Conservation (phyloP, 441 rosid species). For the Populus hybrid region DNA sequence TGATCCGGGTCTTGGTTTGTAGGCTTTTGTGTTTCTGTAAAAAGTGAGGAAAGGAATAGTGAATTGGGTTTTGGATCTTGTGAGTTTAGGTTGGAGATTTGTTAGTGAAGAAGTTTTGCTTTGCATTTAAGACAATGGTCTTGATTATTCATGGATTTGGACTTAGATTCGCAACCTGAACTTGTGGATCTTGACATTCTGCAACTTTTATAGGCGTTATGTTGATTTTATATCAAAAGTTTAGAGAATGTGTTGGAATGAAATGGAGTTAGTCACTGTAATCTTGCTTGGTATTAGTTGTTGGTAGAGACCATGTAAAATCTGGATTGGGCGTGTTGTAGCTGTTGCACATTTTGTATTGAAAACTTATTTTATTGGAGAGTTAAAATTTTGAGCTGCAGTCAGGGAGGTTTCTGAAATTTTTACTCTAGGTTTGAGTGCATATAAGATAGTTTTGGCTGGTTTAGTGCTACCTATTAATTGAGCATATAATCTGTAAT, state of each 20-base stretch:
- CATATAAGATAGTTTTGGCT: background rate
- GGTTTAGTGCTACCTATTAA: background rate
- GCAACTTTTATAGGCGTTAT: background rate
- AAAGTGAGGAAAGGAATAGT: background rate
- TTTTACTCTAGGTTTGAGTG: background rate
- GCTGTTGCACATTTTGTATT: no score
- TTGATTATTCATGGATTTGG: conserved; percentile 3
- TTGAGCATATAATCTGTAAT: background rate
- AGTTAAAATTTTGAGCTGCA: background rate
- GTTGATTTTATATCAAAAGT: background rate
- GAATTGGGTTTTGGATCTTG: conserved; percentile 4
- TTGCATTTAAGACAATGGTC: background rate
- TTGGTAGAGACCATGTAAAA: no score
- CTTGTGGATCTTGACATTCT: conserved; percentile 18
- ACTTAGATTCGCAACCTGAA: conserved; percentile 13
- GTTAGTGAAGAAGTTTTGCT: background rate
- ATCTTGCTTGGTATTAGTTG: background rate
- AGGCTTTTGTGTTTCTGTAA: background rate
- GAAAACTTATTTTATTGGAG: background rate
- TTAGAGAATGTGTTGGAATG: background rate
- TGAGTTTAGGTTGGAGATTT: conserved; percentile 4
- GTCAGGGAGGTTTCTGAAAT: background rate
- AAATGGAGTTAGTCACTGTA: background rate
- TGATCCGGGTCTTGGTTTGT: background rate
- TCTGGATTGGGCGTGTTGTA: no score